phyloP scores from a whole-genome alignment of 1,284 basidiomycete genomes.

The Moniliella sp. region DNA sequence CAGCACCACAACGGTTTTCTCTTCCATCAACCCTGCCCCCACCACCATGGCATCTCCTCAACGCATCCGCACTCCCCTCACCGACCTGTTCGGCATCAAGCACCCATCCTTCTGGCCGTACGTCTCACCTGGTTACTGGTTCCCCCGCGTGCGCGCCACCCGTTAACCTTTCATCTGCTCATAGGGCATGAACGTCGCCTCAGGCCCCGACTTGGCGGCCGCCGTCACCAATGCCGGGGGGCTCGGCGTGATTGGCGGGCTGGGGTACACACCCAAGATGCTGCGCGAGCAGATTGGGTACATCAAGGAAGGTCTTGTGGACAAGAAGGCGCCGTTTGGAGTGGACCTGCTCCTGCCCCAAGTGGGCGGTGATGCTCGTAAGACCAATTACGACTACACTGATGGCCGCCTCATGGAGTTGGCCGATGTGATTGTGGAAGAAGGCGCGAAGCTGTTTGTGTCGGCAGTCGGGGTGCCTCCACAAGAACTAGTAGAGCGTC shows the following conservation, averaged over 20 bases:
- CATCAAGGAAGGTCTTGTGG: constrained; percentile 11
- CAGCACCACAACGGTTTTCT: too few relatives aligned
- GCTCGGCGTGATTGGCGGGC: constrained; percentile 23
- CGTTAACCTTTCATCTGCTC: not conserved
- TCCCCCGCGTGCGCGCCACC: not conserved
- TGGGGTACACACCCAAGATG: constrained; percentile 13
- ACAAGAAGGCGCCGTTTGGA: constrained; percentile 24
- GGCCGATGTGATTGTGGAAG: constrained; percentile 22
- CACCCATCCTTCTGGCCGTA: constrained; percentile 4
- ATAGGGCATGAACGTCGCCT: constrained; percentile 16
- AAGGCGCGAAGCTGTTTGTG: constrained; percentile 20
- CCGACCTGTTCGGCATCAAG: constrained; percentile 7
- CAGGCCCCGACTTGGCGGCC: constrained; percentile 18
- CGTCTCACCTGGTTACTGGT: not conserved
- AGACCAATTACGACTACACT: constrained; percentile 23
- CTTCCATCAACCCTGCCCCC: too few relatives aligned
- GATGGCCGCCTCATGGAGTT: constrained; percentile 15
- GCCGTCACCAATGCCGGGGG: constrained; percentile 24
- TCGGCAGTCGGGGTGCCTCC: constrained; percentile 25
- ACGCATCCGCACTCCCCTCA: constrained; percentile 6
- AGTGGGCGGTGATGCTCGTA: constrained; percentile 19
- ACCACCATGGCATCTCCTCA: constrained; percentile 11
- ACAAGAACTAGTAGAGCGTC: constrained; percentile 15
- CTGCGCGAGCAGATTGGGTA: constrained; percentile 8
- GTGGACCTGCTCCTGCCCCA: constrained; percentile 24